phyloP scores from a whole-genome alignment of 176 grass and related monocot species.

The Triticum urartu region DNA sequence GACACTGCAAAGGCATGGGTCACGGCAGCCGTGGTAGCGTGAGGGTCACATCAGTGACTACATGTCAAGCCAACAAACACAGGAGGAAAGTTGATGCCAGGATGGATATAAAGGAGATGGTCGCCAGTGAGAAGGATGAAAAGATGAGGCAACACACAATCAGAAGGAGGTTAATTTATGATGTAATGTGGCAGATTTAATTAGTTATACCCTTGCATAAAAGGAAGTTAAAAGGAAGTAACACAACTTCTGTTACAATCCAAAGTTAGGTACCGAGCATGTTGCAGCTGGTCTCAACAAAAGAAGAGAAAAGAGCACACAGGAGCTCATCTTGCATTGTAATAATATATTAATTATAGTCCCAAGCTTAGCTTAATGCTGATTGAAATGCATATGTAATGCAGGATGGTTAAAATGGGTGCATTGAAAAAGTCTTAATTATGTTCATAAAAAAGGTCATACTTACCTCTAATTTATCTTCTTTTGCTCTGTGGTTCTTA shows the following conservation, averaged over 20 bases:
- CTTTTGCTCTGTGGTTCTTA: constrained; percentile 63
- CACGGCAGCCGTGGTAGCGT: background rate
- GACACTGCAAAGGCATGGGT: background rate
- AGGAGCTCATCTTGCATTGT: background rate
- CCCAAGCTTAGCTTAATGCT: background rate
- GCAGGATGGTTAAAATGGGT: constrained; percentile 8
- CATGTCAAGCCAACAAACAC: background rate
- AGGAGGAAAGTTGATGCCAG: background rate
- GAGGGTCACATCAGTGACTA: background rate
- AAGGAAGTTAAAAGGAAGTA: background rate
- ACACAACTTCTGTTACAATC: background rate
- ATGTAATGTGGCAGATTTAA: background rate
- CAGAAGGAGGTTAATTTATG: background rate
- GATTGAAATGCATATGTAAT: constrained; percentile 10
- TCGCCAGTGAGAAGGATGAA: background rate
- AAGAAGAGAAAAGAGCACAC: constrained; percentile 10
- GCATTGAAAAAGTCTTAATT: constrained; percentile 11
- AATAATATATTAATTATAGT: constrained; percentile 6
- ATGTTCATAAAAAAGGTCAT: constrained; percentile 13
- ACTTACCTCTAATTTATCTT: constrained; percentile 88
- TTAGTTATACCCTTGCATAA: background rate
- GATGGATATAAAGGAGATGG: constrained; percentile 7
- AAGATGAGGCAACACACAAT: background rate
- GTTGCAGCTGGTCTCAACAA: background rate
- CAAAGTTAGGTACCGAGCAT: background rate